Evolutionary conservation across 371 early-diverging fungal species (phyloP), one percentile per base, ranked within the genome.

Genomic region (Capniomyces stellatus): DNA sequence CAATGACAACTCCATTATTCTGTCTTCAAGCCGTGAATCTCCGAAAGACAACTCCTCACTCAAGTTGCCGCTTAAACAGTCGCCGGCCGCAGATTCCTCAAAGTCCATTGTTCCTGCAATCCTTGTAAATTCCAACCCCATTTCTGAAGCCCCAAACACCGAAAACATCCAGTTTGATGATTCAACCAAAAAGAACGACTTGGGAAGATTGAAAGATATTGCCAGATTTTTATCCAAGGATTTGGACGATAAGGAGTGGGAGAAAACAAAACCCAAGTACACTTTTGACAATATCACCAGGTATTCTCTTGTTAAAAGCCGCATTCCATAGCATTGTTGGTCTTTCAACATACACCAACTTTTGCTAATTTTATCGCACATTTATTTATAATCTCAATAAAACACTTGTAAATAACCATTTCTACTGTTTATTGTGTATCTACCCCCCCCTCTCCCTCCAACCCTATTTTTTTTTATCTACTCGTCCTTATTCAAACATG

Each of bases 261-360:
- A 79, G 55, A 75, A 77, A 54, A 79, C 79, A 57, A 69, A 70
- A 61, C 77, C 72, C 4, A 77, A 76, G 52, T 70, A 75, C 55
- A 80, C 79, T 3, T 70, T 93, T 54, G 89, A 90, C 51, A 82
- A 77, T 28, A 83, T 93, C 43, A 89, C 89, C 60, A 74, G 94
- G 23, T 93, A 85, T 67, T 78, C 84, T 28, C 76, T 93, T 73
- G 87, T 88, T 52, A 88, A 84, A 64, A 87, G 86, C 59, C 75
- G 90, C 12, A 88, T 91, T 50, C 88, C 87, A n/a, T n/a, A n/a
- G n/a, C n/a, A n/a, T n/a, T n/a, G n/a, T n/a, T n/a, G n/a, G n/a
- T n/a, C n/a, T n/a, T n/a, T n/a, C n/a, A n/a, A n/a, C n/a, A n/a
- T n/a, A n/a, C n/a, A n/a, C n/a, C n/a, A n/a, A n/a, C n/a, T n/a